phyloP scores from a whole-genome alignment of 2,329 filamentous ascomycete genomes.

The Nemania sp. region DNA sequence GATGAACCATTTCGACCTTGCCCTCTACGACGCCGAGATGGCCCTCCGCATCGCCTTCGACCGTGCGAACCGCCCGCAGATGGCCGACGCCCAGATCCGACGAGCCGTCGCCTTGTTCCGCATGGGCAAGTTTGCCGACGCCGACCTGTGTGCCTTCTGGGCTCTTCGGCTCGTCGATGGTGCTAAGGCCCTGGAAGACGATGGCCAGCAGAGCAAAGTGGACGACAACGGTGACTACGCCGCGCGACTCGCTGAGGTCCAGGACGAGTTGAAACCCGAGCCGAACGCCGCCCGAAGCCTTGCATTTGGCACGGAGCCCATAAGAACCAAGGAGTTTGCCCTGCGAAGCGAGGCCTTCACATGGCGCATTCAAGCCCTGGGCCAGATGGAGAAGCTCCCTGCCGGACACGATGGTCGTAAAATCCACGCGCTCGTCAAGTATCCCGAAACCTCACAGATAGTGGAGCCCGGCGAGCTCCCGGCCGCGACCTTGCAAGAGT shows the following conservation, averaged over 20 bases:
- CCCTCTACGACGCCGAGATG: slow-evolving; percentile 71
- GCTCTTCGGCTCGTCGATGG: slow-evolving; percentile 50
- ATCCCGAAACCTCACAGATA: slow-evolving; percentile 33
- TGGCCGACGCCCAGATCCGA: slow-evolving; percentile 81
- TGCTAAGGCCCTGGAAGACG: slow-evolving; percentile 43
- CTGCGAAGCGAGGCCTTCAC: slow-evolving; percentile 48
- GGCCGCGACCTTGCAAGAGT: slow-evolving; percentile 18
- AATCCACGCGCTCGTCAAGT: slow-evolving; percentile 46
- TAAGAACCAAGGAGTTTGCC: slow-evolving; percentile 33
- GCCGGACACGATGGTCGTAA: slow-evolving; percentile 52
- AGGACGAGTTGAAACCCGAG: slow-evolving; percentile 28
- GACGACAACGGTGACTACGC: slow-evolving; percentile 55
- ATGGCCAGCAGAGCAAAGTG: slow-evolving; percentile 45
- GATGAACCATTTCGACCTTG: slow-evolving; percentile 61
- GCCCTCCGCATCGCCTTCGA: slow-evolving; percentile 65
- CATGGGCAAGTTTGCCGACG: slow-evolving; percentile 73
- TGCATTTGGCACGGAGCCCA: slow-evolving; percentile 24
- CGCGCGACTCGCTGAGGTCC: slow-evolving; percentile 43
- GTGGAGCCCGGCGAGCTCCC: slow-evolving; percentile 19
- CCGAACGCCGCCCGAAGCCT: slow-evolving; percentile 30
- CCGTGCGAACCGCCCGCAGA: slow-evolving; percentile 74
- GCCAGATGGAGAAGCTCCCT: slow-evolving; percentile 49
- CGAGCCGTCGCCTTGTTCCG: slow-evolving; percentile 75
- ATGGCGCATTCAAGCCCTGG: slow-evolving; percentile 54
- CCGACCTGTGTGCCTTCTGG: slow-evolving; percentile 70